Base-by-base conservation (phyloP, 2,329 filamentous ascomycete genomes). In the Neofusicoccum umdonicola region DNA sequence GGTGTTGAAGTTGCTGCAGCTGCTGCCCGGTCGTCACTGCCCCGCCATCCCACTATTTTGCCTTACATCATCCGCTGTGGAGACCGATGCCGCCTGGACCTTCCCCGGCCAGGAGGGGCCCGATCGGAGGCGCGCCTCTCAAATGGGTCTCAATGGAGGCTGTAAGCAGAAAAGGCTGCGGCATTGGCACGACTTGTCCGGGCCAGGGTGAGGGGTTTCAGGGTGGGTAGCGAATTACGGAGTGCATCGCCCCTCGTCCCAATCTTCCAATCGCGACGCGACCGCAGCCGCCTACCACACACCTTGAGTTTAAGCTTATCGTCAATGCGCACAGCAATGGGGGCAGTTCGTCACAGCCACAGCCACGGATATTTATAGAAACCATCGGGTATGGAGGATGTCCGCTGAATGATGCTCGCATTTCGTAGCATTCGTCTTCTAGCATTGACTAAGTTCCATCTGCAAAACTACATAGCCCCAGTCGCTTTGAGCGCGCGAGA, bases 41-140 rank as follows among this genome's bases (percentile, higher is more conserved):
- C 44, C 44, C 44, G 62, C 62, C 42, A 64, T 50, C 27, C 52
- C 62, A 57, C 62, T n/a, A 39, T 31, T 63, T 57, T 45, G n/a
- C 62, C n/a, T 64, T 47, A 64, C 52, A 42, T 51, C 58, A 62
- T 62, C 35, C 4, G 8, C 12, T 22, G 45, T 50, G 57, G 57
- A 9, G 42, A 50, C 19, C 5, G 1, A 6, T 12, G 12, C 37
- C 58, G 58, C 45, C 42, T 42, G 58, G 58, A 62, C 58, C 45
- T 62, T 51, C 58, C 45, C 27, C 8, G 42, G 6, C 13, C n/a
- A n/a, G 19, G 3, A 8, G n/a, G 2, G 41, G 9, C 9, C 42
- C 27, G 27, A 22, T 27, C 27, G 34, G 19, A 4, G 31, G 39
- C 47, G 41, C 42, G 17, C 31, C 31, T 22, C 4, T 35, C 56